Base-by-base conservation (phyloP, 2,329 filamentous ascomycete species). In the Nothopassalora personata region DNA sequence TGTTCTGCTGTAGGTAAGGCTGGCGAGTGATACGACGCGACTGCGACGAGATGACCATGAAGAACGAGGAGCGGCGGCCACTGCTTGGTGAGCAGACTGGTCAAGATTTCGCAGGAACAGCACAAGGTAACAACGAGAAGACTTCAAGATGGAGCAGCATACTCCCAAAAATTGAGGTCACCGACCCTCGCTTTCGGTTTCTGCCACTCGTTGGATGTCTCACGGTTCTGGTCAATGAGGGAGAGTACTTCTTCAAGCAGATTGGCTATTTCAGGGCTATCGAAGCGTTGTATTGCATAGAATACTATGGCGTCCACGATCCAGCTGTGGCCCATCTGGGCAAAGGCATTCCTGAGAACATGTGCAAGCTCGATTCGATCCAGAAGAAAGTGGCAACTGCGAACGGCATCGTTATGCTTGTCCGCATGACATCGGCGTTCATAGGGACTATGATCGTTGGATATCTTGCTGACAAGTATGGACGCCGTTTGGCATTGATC, bases 221-320 rank as follows among this genome's bases (percentile, higher is more conserved):
- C 7, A 49, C 52, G 13, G 49, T 58, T 5, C 49, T 58, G 48
- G 49, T 58, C 49, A 58, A 58, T 36, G 56, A 58, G 19, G 56
- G 48, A 46, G 56, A 58, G 47, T 58, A 58, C 56, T 58, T 23
- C 39, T 58, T 58, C 56, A 58, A 58, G 56, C 49, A 58, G 36
- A 48, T 58, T 23, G 56, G 48, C 19, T 58, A 58, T 36, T 58
- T 58, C 27, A 49, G 56, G 7, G 56, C 48, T 13, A 47, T 58
- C n/a, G 56, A 58, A 30, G 48, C 56, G 7, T 28, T 58, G 6
- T 58, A 58, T 23, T 58, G 56, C 49, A 53, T 58, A 23, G 49
- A 58, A 30, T 58, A 58, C 48, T 58, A 33, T 36, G 18, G 47
- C 8, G 11, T 27, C 18, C 28, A 50, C 10, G 56, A 58, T 34